Evolutionary conservation across 108 stramenopile genomes (phyloP).

Genomic region (Nitzschia palea): DNA sequence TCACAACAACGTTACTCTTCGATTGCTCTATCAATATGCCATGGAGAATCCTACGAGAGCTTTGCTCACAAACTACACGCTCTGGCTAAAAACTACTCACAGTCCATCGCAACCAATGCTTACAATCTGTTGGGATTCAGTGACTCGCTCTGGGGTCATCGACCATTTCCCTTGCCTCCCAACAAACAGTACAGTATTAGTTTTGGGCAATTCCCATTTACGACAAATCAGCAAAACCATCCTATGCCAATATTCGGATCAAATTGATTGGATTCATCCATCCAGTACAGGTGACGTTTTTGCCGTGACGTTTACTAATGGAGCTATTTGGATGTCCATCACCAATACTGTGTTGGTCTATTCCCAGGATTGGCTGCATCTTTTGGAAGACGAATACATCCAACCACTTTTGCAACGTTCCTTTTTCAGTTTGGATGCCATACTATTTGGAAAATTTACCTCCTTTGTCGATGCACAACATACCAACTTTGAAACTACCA

Average conservation of each 20-base stretch:
- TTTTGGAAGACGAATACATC: constrained; percentile 15
- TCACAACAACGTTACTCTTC: background rate
- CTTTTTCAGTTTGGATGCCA: constrained; percentile 15
- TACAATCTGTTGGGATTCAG: background rate
- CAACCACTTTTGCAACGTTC: background rate
- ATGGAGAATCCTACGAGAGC: background rate
- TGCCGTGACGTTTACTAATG: constrained; percentile 16
- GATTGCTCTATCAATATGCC: background rate
- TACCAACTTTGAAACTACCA: constrained; percentile 29
- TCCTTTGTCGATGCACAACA: constrained; percentile 12
- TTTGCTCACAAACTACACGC: background rate
- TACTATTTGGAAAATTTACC: constrained; percentile 32
- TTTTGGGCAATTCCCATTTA: constrained; percentile 31
- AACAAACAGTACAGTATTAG: constrained; percentile 10
- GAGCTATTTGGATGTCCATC: constrained; percentile 21
- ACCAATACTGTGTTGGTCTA: constrained; percentile 28
- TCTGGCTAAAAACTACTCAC: background rate
- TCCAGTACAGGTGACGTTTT: constrained; percentile 2
- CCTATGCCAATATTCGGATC: constrained; percentile 24
- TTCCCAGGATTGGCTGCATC: constrained; percentile 11
- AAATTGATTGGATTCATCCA: background rate
- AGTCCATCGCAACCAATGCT: background rate
- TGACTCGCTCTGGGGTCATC: background rate
- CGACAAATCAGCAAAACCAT: constrained; percentile 28
- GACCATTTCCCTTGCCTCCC: constrained; percentile 1